These are phyloP conservation scores for Naganishia liquefaciens DNA, from an alignment of 1,284 basidiomycete species.

Conservation along the genomic window DNA sequence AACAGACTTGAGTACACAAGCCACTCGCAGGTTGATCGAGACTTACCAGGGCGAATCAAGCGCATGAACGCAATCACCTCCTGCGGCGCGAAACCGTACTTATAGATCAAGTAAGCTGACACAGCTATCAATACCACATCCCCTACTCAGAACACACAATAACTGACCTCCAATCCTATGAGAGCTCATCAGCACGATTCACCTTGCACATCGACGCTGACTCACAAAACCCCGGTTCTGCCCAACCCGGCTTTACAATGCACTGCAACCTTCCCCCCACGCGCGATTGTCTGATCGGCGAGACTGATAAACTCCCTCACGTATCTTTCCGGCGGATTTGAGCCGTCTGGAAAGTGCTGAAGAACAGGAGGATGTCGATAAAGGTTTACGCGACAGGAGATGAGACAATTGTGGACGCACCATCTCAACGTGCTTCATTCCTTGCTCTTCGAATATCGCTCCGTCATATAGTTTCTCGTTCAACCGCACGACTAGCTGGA, in stretches of 20 bases:
- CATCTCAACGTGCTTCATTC: slow-evolving; percentile 80
- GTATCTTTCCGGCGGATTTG: slow-evolving; percentile 82
- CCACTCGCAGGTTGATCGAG: not conserved
- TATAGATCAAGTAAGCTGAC: slow-evolving; percentile 95
- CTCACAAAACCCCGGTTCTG: slow-evolving; percentile 67
- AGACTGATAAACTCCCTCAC: slow-evolving; percentile 84
- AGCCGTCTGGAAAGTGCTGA: slow-evolving; percentile 93
- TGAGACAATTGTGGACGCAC: slow-evolving; percentile 22
- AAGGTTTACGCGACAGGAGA: not conserved
- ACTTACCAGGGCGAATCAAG: slow-evolving; percentile 81
- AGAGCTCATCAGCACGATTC: not conserved
- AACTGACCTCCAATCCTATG: slow-evolving; percentile 63
- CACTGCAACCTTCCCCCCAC: slow-evolving; percentile 80
- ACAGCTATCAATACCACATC: not conserved
- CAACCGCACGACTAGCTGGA: slow-evolving; percentile 90
- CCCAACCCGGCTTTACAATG: slow-evolving; percentile 63
- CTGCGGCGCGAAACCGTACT: slow-evolving; percentile 96
- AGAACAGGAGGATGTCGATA: not conserved
- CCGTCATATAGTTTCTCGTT: slow-evolving; percentile 95
- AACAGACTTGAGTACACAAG: not conserved
- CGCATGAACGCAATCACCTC: slow-evolving; percentile 99
- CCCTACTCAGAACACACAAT: not conserved
- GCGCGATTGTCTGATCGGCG: slow-evolving; percentile 73
- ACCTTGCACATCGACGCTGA: not conserved
- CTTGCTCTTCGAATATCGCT: slow-evolving; percentile 75